Evolutionary conservation across 805 yeast species (phyloP).

Genomic region (Pichia rugopelliculosa): DNA sequence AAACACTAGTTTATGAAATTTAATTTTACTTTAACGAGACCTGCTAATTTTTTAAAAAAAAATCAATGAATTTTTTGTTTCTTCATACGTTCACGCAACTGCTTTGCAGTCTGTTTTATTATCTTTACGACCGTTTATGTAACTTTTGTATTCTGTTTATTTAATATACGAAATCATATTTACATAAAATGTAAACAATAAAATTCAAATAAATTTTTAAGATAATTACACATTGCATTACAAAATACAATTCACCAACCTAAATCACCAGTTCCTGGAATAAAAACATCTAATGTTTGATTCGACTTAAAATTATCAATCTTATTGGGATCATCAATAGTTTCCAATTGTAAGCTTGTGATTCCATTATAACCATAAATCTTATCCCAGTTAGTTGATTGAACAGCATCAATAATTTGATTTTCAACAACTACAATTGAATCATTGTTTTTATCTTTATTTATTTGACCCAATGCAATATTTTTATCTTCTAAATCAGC

Average conservation of each 20-base stretch:
- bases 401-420: constrained; percentile 6
- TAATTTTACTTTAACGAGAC: no score
- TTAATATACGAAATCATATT: not conserved
- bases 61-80: no score
- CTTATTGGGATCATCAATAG: not conserved
- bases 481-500: constrained; percentile 43
- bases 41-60: no score
- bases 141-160: no score
- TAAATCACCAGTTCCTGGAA: constrained; percentile 1
- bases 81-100: no score
- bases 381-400: constrained; percentile 3
- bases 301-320: not conserved
- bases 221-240: not conserved
- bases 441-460: not conserved
- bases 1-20: no score
- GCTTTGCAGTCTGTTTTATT: no score
- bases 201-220: not conserved
- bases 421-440: constrained; percentile 3
- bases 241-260: not conserved
- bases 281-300: not conserved
- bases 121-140: no score
- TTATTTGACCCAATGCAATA: constrained; percentile 36
- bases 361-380: constrained; percentile 5
- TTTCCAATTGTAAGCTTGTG: not conserved
- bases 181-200: not conserved